phyloP scores from a whole-genome alignment of 1,284 basidiomycete species.

The Microbotryomycetes sp. region DNA sequence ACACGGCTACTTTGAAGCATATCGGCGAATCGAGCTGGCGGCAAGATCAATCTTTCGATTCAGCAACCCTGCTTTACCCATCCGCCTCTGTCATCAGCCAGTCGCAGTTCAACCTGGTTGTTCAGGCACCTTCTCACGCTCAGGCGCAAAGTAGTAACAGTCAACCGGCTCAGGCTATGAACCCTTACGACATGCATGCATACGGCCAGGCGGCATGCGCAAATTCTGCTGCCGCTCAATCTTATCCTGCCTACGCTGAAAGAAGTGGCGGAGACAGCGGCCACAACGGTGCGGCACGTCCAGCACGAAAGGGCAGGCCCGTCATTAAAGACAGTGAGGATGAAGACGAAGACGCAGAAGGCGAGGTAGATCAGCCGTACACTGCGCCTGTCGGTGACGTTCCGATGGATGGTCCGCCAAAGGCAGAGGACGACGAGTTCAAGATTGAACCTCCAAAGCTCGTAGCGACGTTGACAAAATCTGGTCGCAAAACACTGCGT shows the following conservation, averaged over 20 bases:
- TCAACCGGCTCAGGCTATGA: not conserved
- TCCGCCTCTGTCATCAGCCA: too few species aligned
- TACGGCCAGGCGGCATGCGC: not conserved
- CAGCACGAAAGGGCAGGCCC: not conserved
- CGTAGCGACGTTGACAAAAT: slow-evolving; percentile 10
- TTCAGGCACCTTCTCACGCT: not conserved
- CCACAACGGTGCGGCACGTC: not conserved
- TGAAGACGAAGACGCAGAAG: not conserved
- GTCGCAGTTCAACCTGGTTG: too few species aligned
- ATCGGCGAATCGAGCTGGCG: too few species aligned
- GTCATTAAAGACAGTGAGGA: not conserved
- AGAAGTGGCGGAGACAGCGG: not conserved
- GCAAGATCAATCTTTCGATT: not conserved
- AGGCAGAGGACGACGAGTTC: not conserved
- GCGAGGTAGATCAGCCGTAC: not conserved
- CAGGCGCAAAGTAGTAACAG: not conserved
- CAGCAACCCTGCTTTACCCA: too few species aligned
- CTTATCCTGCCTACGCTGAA: not conserved
- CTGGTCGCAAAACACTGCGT: slow-evolving; percentile 10
- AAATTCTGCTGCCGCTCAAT: not conserved
- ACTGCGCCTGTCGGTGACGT: too few species aligned
- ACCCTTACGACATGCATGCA: not conserved
- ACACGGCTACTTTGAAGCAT: too few species aligned
- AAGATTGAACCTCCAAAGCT: not conserved
- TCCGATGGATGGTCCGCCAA: not conserved